A percentile compares a stretch with the other conserved stretches of the same genome.
Conservation (phyloP, 768 basidiomycete species). For the Hypsizygus marmoreus region DNA sequence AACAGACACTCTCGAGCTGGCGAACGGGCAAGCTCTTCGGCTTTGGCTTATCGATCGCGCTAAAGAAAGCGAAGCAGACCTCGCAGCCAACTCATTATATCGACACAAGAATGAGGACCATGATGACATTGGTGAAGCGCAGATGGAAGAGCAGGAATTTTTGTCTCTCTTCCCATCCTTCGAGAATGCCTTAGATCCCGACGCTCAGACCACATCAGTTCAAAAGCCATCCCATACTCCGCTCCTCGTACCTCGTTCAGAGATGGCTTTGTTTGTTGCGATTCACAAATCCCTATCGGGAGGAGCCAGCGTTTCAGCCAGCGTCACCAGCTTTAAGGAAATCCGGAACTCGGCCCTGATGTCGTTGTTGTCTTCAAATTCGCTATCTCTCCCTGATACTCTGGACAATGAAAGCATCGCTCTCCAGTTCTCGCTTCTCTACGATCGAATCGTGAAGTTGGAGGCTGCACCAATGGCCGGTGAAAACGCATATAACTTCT, state of each 20-base stretch:
- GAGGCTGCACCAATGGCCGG: slow-evolving; percentile 18
- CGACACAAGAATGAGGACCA: slow-evolving; percentile 58
- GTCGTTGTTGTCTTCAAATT: slow-evolving; percentile 30
- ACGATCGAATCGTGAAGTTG: slow-evolving; percentile 37
- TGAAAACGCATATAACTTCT: slow-evolving; percentile 66
- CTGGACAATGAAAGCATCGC: slow-evolving; percentile 55
- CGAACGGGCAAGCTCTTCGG: slow-evolving; percentile 72
- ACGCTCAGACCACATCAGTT: slow-evolving; percentile 10
- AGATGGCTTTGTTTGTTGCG: slow-evolving; percentile 41
- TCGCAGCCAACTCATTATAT: slow-evolving; percentile 76
- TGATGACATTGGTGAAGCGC: slow-evolving; percentile 62
- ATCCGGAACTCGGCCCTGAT: slow-evolving; percentile 35
- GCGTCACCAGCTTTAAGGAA: slow-evolving; percentile 27
- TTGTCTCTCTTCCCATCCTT: slow-evolving; percentile 83
- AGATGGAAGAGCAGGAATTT: slow-evolving; percentile 84
- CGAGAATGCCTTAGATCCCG: slow-evolving; percentile 55
- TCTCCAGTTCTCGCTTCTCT: slow-evolving; percentile 54
- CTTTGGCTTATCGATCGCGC: slow-evolving; percentile 85
- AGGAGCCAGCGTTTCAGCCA: slow-evolving; percentile 1
- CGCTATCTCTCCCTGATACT: slow-evolving; percentile 34
- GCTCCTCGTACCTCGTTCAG: slow-evolving; percentile 31
- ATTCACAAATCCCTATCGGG: slow-evolving; percentile 52
- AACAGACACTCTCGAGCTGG: slow-evolving; percentile 41
- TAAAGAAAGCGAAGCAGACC: slow-evolving; percentile 62
- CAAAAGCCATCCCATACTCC: slow-evolving; percentile 13